Evolutionary conservation across 2,329 filamentous ascomycete species (phyloP).

Genomic region (Cyclaneusma minus): DNA sequence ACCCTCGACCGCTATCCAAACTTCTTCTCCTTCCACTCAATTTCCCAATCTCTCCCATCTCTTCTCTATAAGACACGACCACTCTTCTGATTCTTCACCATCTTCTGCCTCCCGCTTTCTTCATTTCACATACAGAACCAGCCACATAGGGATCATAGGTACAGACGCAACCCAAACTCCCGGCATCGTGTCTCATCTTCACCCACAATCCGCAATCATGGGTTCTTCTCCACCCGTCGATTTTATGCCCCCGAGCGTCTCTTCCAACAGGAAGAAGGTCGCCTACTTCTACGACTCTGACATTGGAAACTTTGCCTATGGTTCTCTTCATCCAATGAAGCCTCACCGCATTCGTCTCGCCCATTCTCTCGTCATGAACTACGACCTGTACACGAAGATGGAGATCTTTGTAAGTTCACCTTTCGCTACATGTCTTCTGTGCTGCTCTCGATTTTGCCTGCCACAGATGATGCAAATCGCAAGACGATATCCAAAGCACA

Average conservation of each 20-base stretch:
- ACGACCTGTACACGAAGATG: slow-evolving; percentile 92
- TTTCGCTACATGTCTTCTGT: not conserved
- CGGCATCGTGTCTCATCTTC: no score
- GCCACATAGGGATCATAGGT: no score
- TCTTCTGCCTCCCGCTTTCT: no score
- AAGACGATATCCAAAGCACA: not conserved
- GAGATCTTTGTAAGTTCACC: slow-evolving; percentile 66
- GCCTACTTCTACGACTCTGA: slow-evolving; percentile 98
- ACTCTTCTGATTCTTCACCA: no score
- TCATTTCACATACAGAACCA: no score
- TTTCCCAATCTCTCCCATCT: no score
- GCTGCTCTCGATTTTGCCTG: slow-evolving; percentile 25
- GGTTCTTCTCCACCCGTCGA: slow-evolving; percentile 35
- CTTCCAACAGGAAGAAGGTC: slow-evolving; percentile 58
- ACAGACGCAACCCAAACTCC: no score
- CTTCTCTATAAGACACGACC: no score
- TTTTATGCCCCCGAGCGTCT: slow-evolving; percentile 30
- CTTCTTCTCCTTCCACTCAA: no score
- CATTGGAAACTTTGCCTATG: slow-evolving; percentile 96
- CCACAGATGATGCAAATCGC: slow-evolving; percentile 19
- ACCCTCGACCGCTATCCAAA: no score
- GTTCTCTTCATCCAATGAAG: slow-evolving; percentile 96
- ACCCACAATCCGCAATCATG: no score
- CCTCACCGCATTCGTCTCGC: slow-evolving; percentile 89
- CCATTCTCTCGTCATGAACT: slow-evolving; percentile 91